phyloP scores from a whole-genome alignment of 768 basidiomycete species.

The Lentinula detonsa region DNA sequence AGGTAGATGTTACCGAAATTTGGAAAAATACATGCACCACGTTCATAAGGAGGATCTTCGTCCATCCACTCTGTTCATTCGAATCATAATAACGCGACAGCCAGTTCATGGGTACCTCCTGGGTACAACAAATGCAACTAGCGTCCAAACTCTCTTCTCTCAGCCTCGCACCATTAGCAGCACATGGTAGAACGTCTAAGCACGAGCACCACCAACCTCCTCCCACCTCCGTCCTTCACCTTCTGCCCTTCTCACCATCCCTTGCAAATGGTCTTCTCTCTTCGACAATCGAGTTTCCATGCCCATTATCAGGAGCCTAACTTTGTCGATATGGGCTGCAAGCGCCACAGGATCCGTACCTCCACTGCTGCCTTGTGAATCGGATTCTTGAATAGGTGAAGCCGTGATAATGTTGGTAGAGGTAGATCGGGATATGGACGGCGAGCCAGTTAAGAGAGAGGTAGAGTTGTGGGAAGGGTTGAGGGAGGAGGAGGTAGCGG shows the following conservation, averaged over 20 bases:
- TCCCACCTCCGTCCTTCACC: slow-evolving; percentile 52
- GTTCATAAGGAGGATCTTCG: too few relatives aligned
- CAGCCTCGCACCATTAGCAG: too few relatives aligned
- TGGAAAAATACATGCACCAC: too few relatives aligned
- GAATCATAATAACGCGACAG: too few relatives aligned
- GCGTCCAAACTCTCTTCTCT: too few relatives aligned
- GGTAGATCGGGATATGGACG: slow-evolving; percentile 9
- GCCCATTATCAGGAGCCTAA: slow-evolving; percentile 62
- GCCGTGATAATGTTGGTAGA: slow-evolving; percentile 17
- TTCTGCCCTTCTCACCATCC: slow-evolving; percentile 57
- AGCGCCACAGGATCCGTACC: slow-evolving; percentile 13
- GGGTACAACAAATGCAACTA: too few relatives aligned
- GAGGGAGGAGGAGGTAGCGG: not conserved
- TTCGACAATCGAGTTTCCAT: slow-evolving; percentile 68
- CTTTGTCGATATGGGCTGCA: slow-evolving; percentile 60
- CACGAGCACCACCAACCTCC: slow-evolving; percentile 16
- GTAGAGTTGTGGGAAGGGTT: not conserved
- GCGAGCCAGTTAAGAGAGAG: slow-evolving; percentile 8
- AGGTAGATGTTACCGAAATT: too few relatives aligned
- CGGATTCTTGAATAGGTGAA: slow-evolving; percentile 10
- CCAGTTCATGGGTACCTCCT: too few relatives aligned
- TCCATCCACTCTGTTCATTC: too few relatives aligned
- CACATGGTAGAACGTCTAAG: not conserved
- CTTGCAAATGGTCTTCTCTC: slow-evolving; percentile 55
- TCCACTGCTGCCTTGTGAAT: not conserved